Evolutionary conservation across 2,329 filamentous ascomycete genomes (phyloP), one percentile per base, ranked within the genome.

Genomic region (Thermothelomyces thermophilus): DNA sequence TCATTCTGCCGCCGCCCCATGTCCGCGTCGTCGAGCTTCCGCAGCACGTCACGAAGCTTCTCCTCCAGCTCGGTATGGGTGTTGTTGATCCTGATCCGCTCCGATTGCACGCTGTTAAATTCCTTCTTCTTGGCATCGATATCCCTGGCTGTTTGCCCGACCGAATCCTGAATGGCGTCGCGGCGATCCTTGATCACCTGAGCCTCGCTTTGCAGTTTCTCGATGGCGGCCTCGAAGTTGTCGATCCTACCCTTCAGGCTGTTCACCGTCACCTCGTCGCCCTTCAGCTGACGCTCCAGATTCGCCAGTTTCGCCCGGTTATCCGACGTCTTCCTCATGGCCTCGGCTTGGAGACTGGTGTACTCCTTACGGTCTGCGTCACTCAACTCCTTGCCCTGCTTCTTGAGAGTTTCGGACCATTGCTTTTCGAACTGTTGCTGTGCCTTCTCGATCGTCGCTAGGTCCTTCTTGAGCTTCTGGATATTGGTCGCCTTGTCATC

Each of bases 171-270:
- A 11, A 83, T 77, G 4, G 79, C 70, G 34, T 77, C 72, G 60
- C 81, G 86, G 50, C 87, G 82, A 60, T 89, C 83, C 52, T 79
- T 75, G 53, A 94, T 80, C 14, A 77, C 79, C 34, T 75, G 70
- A 14, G 90, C 71, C 54, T 96, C 90, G 3, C 77, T 75, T 54
- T 88, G 81, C 4, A 93, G 73, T 56, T 85, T 89, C 54, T 87
- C 80, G 11, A 87, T 76, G 31, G 85, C 80, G 60, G 83, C 84
- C 56, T 93, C 77, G 14, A 84, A 82, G 48, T 77, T 83, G 57
- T 95, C 89, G 28, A 96, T 84, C 64, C 90, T 95, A 62, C 87
- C 87, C 67, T 87, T 90, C 55, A 97, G 74, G 56, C 86, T 95
- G 62, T 87, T 91, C 53, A 91, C 86, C 0, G 90, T 93, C 52